phyloP scores from a whole-genome alignment of 1,284 basidiomycete species.

The Malassezia caprae region DNA sequence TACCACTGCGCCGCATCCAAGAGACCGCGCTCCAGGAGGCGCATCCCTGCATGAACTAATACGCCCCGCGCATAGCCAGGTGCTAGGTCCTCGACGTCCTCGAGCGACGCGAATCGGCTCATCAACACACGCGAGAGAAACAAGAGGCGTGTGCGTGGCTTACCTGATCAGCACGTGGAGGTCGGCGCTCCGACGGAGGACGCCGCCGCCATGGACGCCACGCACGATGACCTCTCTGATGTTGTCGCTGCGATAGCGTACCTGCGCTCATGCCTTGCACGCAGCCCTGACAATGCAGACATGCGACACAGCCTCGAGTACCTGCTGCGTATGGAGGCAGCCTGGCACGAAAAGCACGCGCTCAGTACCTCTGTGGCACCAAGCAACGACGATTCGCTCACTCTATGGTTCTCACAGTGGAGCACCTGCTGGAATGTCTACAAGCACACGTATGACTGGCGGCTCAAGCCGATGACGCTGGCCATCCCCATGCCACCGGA shows the following conservation, averaged over 20 bases:
- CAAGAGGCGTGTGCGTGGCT: not conserved
- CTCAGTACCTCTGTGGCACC: not conserved
- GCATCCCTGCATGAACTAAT: constrained; percentile 1
- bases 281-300: not conserved
- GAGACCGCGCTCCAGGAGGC: constrained; percentile 12
- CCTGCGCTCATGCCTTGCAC: not conserved
- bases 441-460: not conserved
- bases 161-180: not conserved
- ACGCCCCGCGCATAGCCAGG: not conserved
- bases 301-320: not conserved
- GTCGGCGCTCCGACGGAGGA: not conserved
- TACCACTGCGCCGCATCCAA: constrained; percentile 14
- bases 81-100: constrained; percentile 7
- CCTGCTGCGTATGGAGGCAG: not conserved
- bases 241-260: not conserved
- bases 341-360: not conserved
- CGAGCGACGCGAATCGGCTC: constrained; percentile 12
- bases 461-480: not conserved
- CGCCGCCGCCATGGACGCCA: not conserved
- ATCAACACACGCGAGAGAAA: not conserved
- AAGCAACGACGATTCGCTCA: not conserved
- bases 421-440: not conserved
- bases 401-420: not conserved
- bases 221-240: not conserved
- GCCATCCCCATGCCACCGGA: not conserved